Percentiles rank a stretch among this genome's conserved stretches.
These are phyloP conservation scores for Solanum megistacrolobum DNA, from an alignment of 257 asterid species.

Conservation along the genomic window DNA sequence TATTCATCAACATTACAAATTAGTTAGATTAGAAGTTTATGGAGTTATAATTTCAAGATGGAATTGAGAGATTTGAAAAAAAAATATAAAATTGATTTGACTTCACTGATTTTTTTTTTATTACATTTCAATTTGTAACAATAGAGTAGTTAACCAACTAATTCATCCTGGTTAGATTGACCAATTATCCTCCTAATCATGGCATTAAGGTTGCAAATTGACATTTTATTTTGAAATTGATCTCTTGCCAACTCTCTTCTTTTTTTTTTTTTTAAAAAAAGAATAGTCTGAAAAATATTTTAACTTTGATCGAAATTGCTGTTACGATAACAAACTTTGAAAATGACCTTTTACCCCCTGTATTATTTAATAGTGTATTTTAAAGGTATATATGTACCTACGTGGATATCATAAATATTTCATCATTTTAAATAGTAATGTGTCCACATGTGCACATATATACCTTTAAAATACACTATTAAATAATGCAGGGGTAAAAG, in stretches of 20 bases:
- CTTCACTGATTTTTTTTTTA: background rate
- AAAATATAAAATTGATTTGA: background rate
- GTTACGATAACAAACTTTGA: no score
- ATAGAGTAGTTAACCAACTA: background rate
- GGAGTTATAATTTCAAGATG: background rate
- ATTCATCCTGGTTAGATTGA: background rate
- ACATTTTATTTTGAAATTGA: background rate
- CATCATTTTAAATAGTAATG: no score
- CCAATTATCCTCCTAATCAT: background rate
- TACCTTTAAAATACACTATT: no score
- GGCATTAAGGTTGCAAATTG: background rate
- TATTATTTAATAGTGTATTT: no score
- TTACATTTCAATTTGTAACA: background rate
- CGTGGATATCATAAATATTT: no score
- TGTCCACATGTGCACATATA: no score
- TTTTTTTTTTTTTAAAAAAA: no score
- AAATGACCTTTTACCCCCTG: no score
- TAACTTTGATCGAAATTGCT: no score
- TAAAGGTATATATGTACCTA: no score
- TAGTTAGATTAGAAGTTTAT: background rate
- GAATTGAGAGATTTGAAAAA: background rate
- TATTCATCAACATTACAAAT: background rate
- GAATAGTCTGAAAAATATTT: no score
- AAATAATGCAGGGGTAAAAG: no score
- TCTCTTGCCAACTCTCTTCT: background rate